Evolutionary conservation across 257 asterid genomes (phyloP), one percentile per base, ranked within the genome.

Genomic region (Nicotiana undulata): DNA sequence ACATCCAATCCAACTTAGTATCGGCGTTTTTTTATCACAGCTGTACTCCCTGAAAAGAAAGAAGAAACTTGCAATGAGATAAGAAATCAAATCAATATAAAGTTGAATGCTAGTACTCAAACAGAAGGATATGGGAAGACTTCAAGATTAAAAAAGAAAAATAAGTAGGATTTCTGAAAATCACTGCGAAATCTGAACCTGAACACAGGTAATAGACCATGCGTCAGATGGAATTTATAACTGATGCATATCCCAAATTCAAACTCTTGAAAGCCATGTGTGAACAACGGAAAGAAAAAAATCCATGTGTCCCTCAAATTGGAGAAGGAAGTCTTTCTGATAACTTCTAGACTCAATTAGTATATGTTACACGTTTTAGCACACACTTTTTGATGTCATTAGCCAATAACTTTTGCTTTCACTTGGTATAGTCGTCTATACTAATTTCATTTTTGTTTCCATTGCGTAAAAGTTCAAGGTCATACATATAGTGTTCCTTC

Each of bases 21-120:
- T 64, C 24, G 29, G 65, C 18, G 44, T 29, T 55, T 10, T 29
- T 64, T 44, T 70, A 29, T 46, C 28, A 24, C 18, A 28, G 29
- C 40, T 79, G 51, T 46, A 5, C 55, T 79, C 74, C 72, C 82
- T 64, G 77, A 64, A 26, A 52, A 79, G 20, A 51, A 46, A 79
- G 82, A 63, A 64, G 76, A 79, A 64, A 64, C 28, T 24, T 61
- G 37, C 75, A 79, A 77, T 79, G 31, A 79, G 82, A 63, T 79
- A 52, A 64, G 1, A 44, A 46, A 49, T 46, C 20, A 37, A 24
- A 72, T 46, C 78, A 72, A 46, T 46, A 46, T 22, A 24, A 72
- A 46, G 78, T 49, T 17, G 60, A 46, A 72, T 22, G 24, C 22
- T 44, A 72, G 20, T 22, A 15, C 60, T 44, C 78, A 72, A 26